These are phyloP conservation scores for Lobulomyces angularis DNA, from an alignment of 192 early-diverging fungal genomes.

Conservation along the genomic window DNA sequence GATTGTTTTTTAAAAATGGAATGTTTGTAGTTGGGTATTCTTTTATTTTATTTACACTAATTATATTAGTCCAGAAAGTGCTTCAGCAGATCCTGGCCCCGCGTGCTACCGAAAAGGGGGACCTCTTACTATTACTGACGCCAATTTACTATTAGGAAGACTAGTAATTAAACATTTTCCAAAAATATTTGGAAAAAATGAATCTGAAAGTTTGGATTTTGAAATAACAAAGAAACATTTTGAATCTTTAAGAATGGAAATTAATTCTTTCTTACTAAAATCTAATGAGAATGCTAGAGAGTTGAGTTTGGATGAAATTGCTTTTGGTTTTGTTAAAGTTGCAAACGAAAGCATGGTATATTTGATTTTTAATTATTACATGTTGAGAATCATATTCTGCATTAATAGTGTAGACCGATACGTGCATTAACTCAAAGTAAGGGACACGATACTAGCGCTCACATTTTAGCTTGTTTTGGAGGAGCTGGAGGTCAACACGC, in stretches of 20 bases:
- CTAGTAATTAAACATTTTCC: constrained; percentile 81
- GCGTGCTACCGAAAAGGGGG: constrained; percentile 93
- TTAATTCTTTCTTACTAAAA: constrained; percentile 37
- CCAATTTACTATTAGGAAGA: constrained; percentile 80
- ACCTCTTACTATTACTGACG: constrained; percentile 84
- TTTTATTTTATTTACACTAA: too few relatives aligned
- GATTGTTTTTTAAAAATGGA: constrained; percentile 82
- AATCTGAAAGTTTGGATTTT: constrained; percentile 67
- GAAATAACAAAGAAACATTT: constrained; percentile 52
- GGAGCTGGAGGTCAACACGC: constrained; percentile 95
- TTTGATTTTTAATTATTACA: too few relatives aligned
- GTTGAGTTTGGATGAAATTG: constrained; percentile 76
- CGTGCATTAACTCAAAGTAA: constrained; percentile 82
- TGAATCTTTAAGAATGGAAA: constrained; percentile 41
- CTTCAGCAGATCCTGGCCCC: constrained; percentile 87
- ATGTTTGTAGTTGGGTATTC: constrained; percentile 81
- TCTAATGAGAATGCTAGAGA: constrained; percentile 9
- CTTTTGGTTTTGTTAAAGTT: constrained; percentile 86
- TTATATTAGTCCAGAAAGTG: constrained; percentile 61
- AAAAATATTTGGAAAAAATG: constrained; percentile 79
- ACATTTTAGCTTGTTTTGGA: constrained; percentile 84
- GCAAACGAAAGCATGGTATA: constrained; percentile 97
- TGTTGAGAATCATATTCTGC: too few relatives aligned
- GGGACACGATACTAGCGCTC: constrained; percentile 73
- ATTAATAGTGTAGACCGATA: constrained; percentile 89